Base-by-base conservation (phyloP, 805 yeast species). In the Sungouiozyma ichnusensis region DNA sequence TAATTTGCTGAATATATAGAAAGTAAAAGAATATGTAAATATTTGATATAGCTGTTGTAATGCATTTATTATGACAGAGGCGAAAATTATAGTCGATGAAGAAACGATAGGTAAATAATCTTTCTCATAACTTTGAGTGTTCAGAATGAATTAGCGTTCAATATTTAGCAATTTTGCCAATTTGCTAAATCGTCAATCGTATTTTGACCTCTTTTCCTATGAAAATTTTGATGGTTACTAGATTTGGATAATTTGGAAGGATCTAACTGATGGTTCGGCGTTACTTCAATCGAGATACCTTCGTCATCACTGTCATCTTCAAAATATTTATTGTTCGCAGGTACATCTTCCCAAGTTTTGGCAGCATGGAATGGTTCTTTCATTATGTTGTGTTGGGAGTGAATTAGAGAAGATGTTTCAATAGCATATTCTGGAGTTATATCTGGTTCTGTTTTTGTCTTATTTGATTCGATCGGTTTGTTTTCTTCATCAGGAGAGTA, bases 401-500 rank as follows among this genome's bases (percentile, higher is more conserved):
- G n/a, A n/a, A n/a, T n/a, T n/a, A n/a, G n/a, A n/a, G n/a, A n/a
- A n/a, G n/a, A n/a, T n/a, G n/a, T n/a, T n/a, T n/a, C n/a, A n/a
- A n/a, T n/a, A n/a, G n/a, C n/a, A n/a, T n/a, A n/a, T n/a, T n/a
- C n/a, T n/a, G n/a, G n/a, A n/a, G 6, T 24, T 24, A 24, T 24
- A 11, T 11, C 29, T 7, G 29, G 15, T 20, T 27, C 17, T 15
- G 9, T 35, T 6, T 16, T 4, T n/a, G n/a, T 24, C 4, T 15
- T 24, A 13, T 4, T 16, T 20, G 14, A 24, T 13, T 20, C 16
- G 16, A 4, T 27, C 24, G 20, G 9, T 20, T 16, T 17, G 3
- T 36, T 37, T 16, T 38, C 40, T 3, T 29, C 81, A 24, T 24
- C 11, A 24, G 6, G 6, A 11, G 29, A 33, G n/a, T 16, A n/a